Evolutionary conservation across 2,329 filamentous ascomycete species (phyloP), one percentile per base, ranked within the genome.

Genomic region (Ophiosphaerella herpotricha): DNA sequence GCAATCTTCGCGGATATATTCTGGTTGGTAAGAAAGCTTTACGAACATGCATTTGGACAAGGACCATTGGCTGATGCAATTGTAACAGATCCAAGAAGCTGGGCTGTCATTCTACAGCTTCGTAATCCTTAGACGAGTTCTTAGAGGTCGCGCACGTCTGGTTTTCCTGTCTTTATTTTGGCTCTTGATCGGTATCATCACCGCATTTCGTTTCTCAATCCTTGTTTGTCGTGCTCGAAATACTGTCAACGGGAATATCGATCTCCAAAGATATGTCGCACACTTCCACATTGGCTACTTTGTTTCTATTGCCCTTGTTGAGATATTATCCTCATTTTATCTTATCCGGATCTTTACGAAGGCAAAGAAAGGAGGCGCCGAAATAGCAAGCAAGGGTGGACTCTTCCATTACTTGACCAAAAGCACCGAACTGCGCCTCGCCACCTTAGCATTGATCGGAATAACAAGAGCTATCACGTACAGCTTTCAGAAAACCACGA

Each of bases 31-130:
- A n/a, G 43, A 38, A n/a, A 6, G 12, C 23, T 6, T n/a, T 14
- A 26, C 11, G 16, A 29, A 29, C 6, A 29, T 2, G 26, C 26
- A 18, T 24, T 18, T 18, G 16, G 21, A 13, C 9, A 13, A 3
- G 18, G 9, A 6, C 5, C 21, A 11, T 21, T 8, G 7, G 14
- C 38, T 40, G 8, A 40, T 14, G 13, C 11, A 23, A 11, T n/a
- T 9, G 13, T 18, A 21, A 23, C 24, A 45, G 43, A 38, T 45
- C 13, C 43, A 45, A 38, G 43, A 45, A 38, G 43, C 43, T 5
- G 43, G 43, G 11, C 8, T 45, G 16, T 45, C 43, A 11, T 45
- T 45, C 33, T 45, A 45, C 34, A 45, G 43, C 43, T 45, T 38
- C 43, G 38, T 45, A 33, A 45, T 45, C 11, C 43, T 45, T 4